phyloP scores from a whole-genome alignment of 2,329 filamentous ascomycete genomes.

The Ceratocystis destructans region DNA sequence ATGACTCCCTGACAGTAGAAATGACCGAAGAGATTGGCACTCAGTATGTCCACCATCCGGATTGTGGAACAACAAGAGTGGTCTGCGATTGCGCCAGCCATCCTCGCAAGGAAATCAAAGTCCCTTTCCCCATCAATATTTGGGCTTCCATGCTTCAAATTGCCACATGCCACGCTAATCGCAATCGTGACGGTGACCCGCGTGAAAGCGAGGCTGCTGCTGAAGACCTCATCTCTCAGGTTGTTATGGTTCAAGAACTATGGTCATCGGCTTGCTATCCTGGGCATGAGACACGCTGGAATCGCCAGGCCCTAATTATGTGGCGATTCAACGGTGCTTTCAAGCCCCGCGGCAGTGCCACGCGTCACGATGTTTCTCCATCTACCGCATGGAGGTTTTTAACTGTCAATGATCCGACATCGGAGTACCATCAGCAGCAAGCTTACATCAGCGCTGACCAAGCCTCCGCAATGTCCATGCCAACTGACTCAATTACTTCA shows the following conservation, averaged over 20 bases:
- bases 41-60: conserved; percentile 35
- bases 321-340: conserved; percentile 47
- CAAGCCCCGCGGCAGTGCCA: conserved; percentile 26
- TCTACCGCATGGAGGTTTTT: conserved; percentile 47
- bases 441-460: conserved; percentile 22
- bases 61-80: conserved; percentile 35
- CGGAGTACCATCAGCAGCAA: conserved; percentile 42
- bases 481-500: conserved; percentile 37
- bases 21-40: conserved; percentile 39
- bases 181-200: conserved; percentile 25
- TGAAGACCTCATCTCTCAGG: conserved; percentile 23
- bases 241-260: conserved; percentile 55
- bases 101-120: conserved; percentile 37
- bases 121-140: conserved; percentile 44
- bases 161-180: conserved; percentile 39
- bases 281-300: conserved; percentile 31
- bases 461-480: background rate
- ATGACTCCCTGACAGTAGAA: conserved; percentile 33
- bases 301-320: conserved; percentile 45
- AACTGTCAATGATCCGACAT: conserved; percentile 45
- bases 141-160: conserved; percentile 46
- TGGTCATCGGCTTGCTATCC: conserved; percentile 40
- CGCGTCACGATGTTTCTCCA: conserved; percentile 18
- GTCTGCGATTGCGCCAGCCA: conserved; percentile 39
- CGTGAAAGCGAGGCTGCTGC: conserved; percentile 23